A percentile compares a stretch with the other conserved stretches of the same genome.
phyloP scores from a whole-genome alignment of 257 asterid genomes.

The Fraxinus anomala region DNA sequence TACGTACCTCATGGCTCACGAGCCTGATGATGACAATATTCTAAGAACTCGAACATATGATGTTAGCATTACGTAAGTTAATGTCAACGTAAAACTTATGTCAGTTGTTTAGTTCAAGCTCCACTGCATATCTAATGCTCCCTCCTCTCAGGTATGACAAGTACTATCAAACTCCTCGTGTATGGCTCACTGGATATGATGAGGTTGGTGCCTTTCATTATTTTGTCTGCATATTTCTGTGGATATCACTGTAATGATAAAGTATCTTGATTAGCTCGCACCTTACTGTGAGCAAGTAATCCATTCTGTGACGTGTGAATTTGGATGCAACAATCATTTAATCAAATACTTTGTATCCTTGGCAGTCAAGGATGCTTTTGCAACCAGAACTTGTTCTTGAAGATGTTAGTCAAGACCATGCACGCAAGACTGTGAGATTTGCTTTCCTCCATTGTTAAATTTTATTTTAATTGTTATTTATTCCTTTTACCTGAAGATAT shows the following conservation, averaged over 20 bases:
- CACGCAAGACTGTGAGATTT: slow-evolving; percentile 90
- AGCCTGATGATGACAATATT: slow-evolving; percentile 95
- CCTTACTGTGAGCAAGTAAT: slow-evolving; percentile 11
- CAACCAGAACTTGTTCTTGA: slow-evolving; percentile 91
- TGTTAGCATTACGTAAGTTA: slow-evolving; percentile 92
- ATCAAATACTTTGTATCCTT: slow-evolving; percentile 20
- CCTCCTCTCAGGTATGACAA: slow-evolving; percentile 78
- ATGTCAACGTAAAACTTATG: slow-evolving; percentile 10
- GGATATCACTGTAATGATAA: not conserved
- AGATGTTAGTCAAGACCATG: slow-evolving; percentile 99
- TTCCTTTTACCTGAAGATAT: not conserved
- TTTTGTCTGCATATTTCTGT: slow-evolving; percentile 17
- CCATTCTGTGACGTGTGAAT: not conserved
- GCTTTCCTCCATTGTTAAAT: not conserved
- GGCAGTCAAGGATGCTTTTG: slow-evolving; percentile 95
- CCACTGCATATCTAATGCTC: slow-evolving; percentile 21
- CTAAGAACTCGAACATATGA: slow-evolving; percentile 93
- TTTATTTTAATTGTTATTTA: not conserved
- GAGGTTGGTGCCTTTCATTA: slow-evolving; percentile 58
- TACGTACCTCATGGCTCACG: slow-evolving; percentile 77
- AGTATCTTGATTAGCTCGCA: not conserved
- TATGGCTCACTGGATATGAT: slow-evolving; percentile 99
- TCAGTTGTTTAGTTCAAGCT: slow-evolving; percentile 12
- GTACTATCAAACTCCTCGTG: slow-evolving; percentile 98
- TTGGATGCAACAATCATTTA: slow-evolving; percentile 13